Percentiles rank a stretch among this genome's conserved stretches.
These are phyloP conservation scores for Ilyonectria robusta DNA, from an alignment of 2,329 filamentous ascomycete genomes.

Conservation along the genomic window DNA sequence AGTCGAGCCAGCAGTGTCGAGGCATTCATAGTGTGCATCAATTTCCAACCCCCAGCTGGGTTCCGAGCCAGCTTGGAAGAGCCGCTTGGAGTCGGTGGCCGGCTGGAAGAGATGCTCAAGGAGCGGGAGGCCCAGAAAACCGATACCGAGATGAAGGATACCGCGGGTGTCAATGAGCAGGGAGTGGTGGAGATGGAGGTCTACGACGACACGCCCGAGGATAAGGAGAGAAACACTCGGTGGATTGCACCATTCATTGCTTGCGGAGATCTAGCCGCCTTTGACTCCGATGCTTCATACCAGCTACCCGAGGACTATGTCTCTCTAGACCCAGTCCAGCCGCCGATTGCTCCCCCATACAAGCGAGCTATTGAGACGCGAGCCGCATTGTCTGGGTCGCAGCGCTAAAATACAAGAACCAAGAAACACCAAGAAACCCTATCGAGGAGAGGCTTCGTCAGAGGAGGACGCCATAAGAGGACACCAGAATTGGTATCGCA, in stretches of 20 bases:
- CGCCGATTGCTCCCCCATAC: slow-evolving; percentile 95
- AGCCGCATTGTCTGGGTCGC: slow-evolving; percentile 52
- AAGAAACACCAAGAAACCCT: slow-evolving; percentile 32
- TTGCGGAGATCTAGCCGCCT: slow-evolving; percentile 95
- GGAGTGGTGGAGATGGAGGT: slow-evolving; percentile 64
- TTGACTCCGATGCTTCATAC: slow-evolving; percentile 96
- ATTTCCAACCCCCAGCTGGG: slow-evolving; percentile 84
- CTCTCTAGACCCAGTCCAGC: slow-evolving; percentile 92
- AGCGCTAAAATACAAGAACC: slow-evolving; percentile 40
- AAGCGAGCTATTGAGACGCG: slow-evolving; percentile 87
- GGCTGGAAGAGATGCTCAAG: slow-evolving; percentile 65
- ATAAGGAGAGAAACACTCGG: slow-evolving; percentile 60
- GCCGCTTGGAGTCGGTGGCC: slow-evolving; percentile 76
- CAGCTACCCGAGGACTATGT: slow-evolving; percentile 88
- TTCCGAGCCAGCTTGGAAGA: slow-evolving; percentile 83
- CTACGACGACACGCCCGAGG: slow-evolving; percentile 59
- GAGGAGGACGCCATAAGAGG: slow-evolving; percentile 1
- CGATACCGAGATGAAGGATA: slow-evolving; percentile 62
- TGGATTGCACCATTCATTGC: slow-evolving; percentile 98
- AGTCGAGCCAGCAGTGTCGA: slow-evolving; percentile 97
- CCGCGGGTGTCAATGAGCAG: slow-evolving; percentile 44
- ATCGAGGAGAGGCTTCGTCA: slow-evolving; percentile 11
- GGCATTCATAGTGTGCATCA: slow-evolving; percentile 95
- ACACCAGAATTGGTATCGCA: background rate
- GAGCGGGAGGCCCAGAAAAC: slow-evolving; percentile 58